phyloP scores from a whole-genome alignment of 148 eudicot genomes.

The Rheum nobile region DNA sequence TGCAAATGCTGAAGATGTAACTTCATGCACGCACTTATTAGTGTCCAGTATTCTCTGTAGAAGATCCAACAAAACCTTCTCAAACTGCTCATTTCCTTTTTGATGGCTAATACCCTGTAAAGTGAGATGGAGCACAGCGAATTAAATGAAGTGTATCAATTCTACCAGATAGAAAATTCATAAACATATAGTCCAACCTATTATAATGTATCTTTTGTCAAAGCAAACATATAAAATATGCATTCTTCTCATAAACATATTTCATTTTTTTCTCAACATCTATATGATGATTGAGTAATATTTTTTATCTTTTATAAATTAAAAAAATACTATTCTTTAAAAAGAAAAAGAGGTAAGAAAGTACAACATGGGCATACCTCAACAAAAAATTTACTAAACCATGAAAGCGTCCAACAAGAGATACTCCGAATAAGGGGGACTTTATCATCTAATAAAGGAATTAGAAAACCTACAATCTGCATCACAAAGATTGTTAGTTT shows the following conservation, averaged over 20 bases:
- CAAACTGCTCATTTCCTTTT: conserved; percentile 68
- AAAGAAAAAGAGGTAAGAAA: too few species aligned
- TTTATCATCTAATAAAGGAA: conserved; percentile 90
- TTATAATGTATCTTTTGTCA: neutral
- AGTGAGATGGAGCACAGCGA: neutral
- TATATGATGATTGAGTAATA: neutral
- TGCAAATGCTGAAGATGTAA: conserved; percentile 98
- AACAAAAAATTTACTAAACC: conserved; percentile 85
- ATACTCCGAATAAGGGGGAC: conserved; percentile 90
- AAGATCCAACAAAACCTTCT: conserved; percentile 69
- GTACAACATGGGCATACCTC: conserved; percentile 76
- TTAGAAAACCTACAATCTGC: conserved; percentile 76
- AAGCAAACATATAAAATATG: neutral
- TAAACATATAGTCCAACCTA: neutral
- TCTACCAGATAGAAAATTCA: neutral
- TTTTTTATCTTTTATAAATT: neutral
- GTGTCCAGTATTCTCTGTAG: conserved; percentile 80
- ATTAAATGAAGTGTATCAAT: neutral
- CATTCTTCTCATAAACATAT: neutral
- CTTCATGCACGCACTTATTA: conserved; percentile 97
- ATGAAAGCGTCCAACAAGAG: conserved; percentile 96
- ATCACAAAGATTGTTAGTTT: neutral
- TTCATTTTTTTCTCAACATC: neutral
- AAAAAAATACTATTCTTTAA: neutral
- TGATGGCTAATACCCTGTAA: conserved; percentile 50